Evolutionary conservation across 371 early-diverging fungal genomes (phyloP).

Genomic region (Sporodiniella umbellata): DNA sequence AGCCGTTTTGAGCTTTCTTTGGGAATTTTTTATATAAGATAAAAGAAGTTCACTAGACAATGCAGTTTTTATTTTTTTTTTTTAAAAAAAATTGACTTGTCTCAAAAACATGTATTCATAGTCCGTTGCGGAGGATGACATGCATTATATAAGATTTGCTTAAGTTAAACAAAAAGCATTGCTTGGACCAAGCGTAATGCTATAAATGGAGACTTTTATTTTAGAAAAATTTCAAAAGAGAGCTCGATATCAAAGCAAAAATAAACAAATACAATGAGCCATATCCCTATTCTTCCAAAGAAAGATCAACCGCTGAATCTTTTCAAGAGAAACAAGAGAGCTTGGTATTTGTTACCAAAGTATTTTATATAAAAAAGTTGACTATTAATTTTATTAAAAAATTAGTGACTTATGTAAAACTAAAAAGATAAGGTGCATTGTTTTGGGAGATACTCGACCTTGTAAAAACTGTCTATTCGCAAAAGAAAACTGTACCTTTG

Average conservation of each 20-base stretch:
- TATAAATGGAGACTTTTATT: no score
- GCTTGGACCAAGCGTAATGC: no score
- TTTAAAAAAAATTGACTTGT: no score
- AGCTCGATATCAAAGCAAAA: no score
- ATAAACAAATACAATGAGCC: not conserved
- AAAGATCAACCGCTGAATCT: not conserved
- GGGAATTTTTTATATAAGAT: no score
- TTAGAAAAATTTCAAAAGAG: no score
- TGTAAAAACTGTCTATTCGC: slow-evolving; percentile 19
- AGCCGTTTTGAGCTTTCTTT: no score
- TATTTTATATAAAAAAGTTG: not conserved
- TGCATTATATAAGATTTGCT: no score
- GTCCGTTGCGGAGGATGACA: not conserved
- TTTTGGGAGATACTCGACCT: slow-evolving; percentile 1
- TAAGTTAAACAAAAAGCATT: no score
- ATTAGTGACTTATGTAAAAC: slow-evolving; percentile 23
- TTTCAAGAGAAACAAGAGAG: not conserved
- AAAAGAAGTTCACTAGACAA: no score
- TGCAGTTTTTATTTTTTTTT: no score
- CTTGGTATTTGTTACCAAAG: not conserved
- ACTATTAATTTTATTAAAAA: not conserved
- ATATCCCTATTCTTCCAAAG: not conserved
- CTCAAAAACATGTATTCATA: not conserved
- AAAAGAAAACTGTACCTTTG: slow-evolving; percentile 18
- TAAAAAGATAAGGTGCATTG: slow-evolving; percentile 23